phyloP scores from a whole-genome alignment of 805 yeast genomes.

The Candida loeiensis region DNA sequence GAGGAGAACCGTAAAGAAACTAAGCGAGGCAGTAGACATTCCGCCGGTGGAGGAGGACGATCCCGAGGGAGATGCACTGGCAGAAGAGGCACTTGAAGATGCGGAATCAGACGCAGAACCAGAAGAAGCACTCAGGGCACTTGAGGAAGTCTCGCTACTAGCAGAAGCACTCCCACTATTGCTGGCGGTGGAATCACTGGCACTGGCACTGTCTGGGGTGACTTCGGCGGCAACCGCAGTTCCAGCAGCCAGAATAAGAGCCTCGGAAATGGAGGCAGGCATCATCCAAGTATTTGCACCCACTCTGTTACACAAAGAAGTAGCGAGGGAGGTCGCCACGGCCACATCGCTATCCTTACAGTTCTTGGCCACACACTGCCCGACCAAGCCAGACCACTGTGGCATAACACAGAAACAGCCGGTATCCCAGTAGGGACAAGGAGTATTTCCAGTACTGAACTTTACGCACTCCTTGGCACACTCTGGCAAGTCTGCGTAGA shows the following conservation, averaged over 20 bases:
- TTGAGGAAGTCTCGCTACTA: too few relatives aligned
- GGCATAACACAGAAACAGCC: constrained; percentile 51
- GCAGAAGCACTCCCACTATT: background rate
- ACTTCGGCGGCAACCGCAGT: constrained; percentile 11
- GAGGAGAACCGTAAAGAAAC: constrained; percentile 5
- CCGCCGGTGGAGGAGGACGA: constrained; percentile 16
- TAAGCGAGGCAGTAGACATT: constrained; percentile 7
- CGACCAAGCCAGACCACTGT: constrained; percentile 43
- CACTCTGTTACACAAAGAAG: constrained; percentile 37
- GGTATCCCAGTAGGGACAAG: constrained; percentile 53
- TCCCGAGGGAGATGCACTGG: constrained; percentile 15
- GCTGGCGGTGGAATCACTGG: constrained; percentile 1
- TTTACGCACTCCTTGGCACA: constrained; percentile 44
- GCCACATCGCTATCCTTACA: constrained; percentile 38
- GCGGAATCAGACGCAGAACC: constrained; percentile 2
- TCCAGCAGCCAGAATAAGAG: constrained; percentile 24
- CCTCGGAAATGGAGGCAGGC: constrained; percentile 39
- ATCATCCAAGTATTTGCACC: constrained; percentile 45
- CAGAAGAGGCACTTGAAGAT: constrained; percentile 14
- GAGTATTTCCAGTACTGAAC: constrained; percentile 37
- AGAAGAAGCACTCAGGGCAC: background rate
- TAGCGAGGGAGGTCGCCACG: constrained; percentile 40
- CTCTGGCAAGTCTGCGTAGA: constrained; percentile 33
- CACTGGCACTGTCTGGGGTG: constrained; percentile 6
- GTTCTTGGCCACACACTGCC: constrained; percentile 36